phyloP scores from a whole-genome alignment of 1,284 basidiomycete genomes.

The Rhodotorula sp. region DNA sequence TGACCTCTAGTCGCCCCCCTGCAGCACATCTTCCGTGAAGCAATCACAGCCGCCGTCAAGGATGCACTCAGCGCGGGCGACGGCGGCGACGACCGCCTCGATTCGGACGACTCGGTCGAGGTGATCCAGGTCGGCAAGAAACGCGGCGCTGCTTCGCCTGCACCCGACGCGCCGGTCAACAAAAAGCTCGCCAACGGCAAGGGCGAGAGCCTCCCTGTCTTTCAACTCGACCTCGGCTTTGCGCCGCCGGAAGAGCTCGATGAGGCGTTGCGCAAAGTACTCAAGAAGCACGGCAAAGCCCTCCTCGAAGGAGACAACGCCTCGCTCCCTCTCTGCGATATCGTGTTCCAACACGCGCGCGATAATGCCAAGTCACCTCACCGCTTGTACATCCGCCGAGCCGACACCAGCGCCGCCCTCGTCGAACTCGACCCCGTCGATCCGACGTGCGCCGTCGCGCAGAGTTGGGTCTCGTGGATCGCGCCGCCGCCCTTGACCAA shows the following conservation, averaged over 20 bases:
- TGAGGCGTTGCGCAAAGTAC: too few relatives aligned
- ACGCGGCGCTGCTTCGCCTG: background rate
- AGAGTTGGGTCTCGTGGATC: constrained; percentile 7
- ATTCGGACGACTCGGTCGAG: background rate
- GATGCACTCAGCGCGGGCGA: background rate
- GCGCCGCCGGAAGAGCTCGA: background rate
- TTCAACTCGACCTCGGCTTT: constrained; percentile 12
- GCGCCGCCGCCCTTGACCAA: constrained; percentile 15
- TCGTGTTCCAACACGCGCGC: constrained; percentile 3
- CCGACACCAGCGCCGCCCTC: constrained; percentile 5
- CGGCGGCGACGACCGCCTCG: background rate
- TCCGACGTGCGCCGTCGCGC: background rate
- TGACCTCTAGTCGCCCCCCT: background rate
- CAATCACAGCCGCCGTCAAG: background rate
- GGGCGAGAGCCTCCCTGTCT: background rate
- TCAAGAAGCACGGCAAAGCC: background rate
- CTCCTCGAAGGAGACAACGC: background rate
- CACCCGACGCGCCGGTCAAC: too few relatives aligned
- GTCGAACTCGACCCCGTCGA: constrained; percentile 31
- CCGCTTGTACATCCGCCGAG: constrained; percentile 8
- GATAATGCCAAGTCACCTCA: constrained; percentile 15
- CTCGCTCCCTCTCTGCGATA: background rate
- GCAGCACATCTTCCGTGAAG: constrained; percentile 11
- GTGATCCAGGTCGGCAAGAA: background rate
- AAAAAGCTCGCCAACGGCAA: background rate